Percentiles rank a stretch among this genome's conserved stretches.
Conservation (phyloP, 805 yeast genomes). For the Myxozyma mucilagina region DNA sequence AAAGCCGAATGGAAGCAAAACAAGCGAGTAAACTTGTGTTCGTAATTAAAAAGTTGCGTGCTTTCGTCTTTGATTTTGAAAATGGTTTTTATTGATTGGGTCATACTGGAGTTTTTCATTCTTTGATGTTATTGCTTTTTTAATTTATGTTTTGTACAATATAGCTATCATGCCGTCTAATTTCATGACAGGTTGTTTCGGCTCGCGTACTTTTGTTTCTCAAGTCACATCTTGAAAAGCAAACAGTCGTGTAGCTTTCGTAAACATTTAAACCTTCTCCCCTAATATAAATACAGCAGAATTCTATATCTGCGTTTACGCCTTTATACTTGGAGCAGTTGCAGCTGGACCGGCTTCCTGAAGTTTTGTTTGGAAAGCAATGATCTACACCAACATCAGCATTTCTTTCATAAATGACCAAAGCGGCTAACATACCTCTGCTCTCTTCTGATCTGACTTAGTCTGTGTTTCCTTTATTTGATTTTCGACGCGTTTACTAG, state of each 20-base stretch:
- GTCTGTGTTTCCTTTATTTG: constrained; percentile 60
- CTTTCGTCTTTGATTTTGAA: too few species aligned
- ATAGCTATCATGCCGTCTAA: too few species aligned
- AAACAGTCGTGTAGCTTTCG: too few species aligned
- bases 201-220: too few species aligned
- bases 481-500: constrained; percentile 62
- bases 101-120: too few species aligned
- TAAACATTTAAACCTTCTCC: too few species aligned
- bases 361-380: constrained; percentile 24
- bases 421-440: constrained; percentile 40
- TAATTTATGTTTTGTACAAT: too few species aligned
- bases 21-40: background rate
- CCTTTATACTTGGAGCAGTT: background rate
- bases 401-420: background rate
- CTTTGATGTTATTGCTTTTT: too few species aligned
- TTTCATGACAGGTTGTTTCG: too few species aligned
- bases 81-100: too few species aligned
- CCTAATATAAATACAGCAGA: background rate
- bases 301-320: background rate
- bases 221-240: too few species aligned
- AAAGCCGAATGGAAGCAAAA: background rate
- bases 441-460: constrained; percentile 60
- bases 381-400: constrained; percentile 5
- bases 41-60: too few species aligned
- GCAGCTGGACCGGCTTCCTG: constrained; percentile 8